phyloP scores from a whole-genome alignment of 2,329 filamentous ascomycete species.

The Penicillium rolfsii region DNA sequence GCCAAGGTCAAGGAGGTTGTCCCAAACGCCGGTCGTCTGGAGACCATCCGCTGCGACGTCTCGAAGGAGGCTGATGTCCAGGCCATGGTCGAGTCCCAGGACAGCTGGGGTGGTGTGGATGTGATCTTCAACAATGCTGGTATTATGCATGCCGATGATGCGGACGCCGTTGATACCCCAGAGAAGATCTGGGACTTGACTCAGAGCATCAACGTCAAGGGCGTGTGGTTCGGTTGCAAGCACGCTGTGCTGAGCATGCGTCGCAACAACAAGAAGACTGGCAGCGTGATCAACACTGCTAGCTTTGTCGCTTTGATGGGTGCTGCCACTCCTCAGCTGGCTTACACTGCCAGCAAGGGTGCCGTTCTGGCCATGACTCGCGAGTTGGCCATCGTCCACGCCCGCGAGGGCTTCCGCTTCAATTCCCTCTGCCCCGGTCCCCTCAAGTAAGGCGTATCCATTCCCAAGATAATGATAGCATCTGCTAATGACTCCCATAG shows the following conservation, averaged over 20 bases:
- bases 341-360: constrained; percentile 93
- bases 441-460: constrained; percentile 63
- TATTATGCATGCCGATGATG: constrained; percentile 88
- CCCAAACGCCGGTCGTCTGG: constrained; percentile 47
- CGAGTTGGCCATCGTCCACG: constrained; percentile 89
- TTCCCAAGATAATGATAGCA: neutral
- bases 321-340: constrained; percentile 83
- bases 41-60: constrained; percentile 63
- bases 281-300: constrained; percentile 89
- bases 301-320: constrained; percentile 87
- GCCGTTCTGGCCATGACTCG: constrained; percentile 88
- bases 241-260: constrained; percentile 83
- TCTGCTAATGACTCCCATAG: constrained; percentile 35
- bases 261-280: constrained; percentile 75
- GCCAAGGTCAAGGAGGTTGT: constrained; percentile 75
- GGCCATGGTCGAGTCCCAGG: constrained; percentile 72
- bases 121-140: constrained; percentile 97
- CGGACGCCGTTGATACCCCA: constrained; percentile 78
- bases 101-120: constrained; percentile 85
- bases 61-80: constrained; percentile 81
- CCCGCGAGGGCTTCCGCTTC: constrained; percentile 85
- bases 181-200: constrained; percentile 95
- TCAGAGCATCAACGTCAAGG: constrained; percentile 94
- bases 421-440: constrained; percentile 89
- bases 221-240: constrained; percentile 96